Evolutionary conservation across 352 stramenopile species (phyloP), one percentile per base, ranked within the genome.

Genomic region (Phytopythium sindhum): DNA sequence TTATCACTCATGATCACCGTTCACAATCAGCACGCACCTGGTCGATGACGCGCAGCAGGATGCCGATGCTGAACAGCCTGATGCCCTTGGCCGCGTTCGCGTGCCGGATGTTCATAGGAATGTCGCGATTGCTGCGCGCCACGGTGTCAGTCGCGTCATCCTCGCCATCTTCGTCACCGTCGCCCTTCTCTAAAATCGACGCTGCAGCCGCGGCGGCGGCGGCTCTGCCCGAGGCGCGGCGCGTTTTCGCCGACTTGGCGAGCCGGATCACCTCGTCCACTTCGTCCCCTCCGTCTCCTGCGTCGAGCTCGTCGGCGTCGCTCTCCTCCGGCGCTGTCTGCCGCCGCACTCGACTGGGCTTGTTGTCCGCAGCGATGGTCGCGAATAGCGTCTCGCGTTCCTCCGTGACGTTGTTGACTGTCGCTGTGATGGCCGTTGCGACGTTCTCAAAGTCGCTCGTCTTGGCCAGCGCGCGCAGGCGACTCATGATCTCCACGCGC

Each of bases 41-140:
- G 51, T 86, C 80, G 31, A 89, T 64, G 35, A 88, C 70, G 19
- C 82, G 80, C 42, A 89, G 61, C 39, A 89, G 65, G 51, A 89
- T 87, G 57, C 76, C 75, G 19, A 75, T 66, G 48, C 76, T 88
- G 58, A 88, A 88, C 21, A 89, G 73, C 58, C 88, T 89, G 60
- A 73, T 69, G 10, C 77, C 78, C 45, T 77, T 81, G 29, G 74
- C 23, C 0, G 66, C 59, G 28, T 62, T 75, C 26, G 70, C 66
- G 53, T 86, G 79, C 17, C 83, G 84, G 60, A 87, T 77, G 17
- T 63, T 81, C 41, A 73, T 59, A 23, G 75, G 70, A 23, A 88
- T 79, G 41, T 89, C 78, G 6, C 75, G 72, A 17, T 73, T 74
- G 35, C 57, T 57, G 12, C 75, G 64, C 8, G 33, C 55, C 28